Evolutionary conservation across 257 asterid species (phyloP).

Genomic region (Solanum verrucosum): DNA sequence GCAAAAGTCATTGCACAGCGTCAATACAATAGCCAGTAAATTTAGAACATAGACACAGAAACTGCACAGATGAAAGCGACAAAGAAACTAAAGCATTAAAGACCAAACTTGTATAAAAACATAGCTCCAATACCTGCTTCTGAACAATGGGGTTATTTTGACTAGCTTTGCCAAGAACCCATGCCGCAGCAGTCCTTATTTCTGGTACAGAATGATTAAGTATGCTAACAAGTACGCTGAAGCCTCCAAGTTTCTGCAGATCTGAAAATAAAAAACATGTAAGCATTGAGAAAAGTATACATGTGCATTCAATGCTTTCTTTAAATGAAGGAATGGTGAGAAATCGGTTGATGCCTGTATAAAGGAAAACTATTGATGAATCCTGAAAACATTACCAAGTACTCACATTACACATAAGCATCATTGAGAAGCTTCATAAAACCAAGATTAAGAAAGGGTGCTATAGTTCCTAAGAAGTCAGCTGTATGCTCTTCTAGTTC

Average conservation of each 20-base stretch:
- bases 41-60: not conserved
- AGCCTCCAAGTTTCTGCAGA: conserved; percentile 73
- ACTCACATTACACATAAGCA: not conserved
- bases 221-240: conserved; percentile 35
- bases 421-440: not conserved
- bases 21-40: not conserved
- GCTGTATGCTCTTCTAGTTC: not conserved
- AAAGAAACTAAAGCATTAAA: not conserved
- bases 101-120: not conserved
- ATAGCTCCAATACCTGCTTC: conserved; percentile 46
- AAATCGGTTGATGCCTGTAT: not conserved
- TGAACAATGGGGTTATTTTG: conserved; percentile 75
- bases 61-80: not conserved
- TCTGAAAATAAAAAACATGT: conserved; percentile 25
- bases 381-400: not conserved
- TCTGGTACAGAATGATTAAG: conserved; percentile 42
- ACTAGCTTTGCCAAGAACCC: conserved; percentile 84
- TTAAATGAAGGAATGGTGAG: not conserved
- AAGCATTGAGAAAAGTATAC: not conserved
- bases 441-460: not conserved
- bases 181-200: conserved; percentile 62
- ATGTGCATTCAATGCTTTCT: not conserved
- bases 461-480: not conserved
- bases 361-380: not conserved
- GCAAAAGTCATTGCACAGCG: conserved; percentile 3